Evolutionary conservation across 805 yeast species (phyloP), one percentile per base, ranked within the genome.

Genomic region (Candida anglica): DNA sequence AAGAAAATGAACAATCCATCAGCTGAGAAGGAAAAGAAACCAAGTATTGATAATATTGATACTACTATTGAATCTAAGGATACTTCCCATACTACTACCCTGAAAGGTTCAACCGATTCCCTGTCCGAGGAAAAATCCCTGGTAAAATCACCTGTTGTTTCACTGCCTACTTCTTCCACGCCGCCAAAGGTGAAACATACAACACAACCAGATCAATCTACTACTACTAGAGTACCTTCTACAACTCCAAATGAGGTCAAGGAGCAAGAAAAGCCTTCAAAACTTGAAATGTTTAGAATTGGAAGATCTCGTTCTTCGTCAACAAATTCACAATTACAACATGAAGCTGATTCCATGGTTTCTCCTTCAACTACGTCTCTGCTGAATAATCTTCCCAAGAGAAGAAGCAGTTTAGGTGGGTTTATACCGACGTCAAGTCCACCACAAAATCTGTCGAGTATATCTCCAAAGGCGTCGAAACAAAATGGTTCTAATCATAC

Each of bases 1-100:
- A 73, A 71, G 43, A 70, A 66, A 43, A 52, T 58, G 58, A 58
- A 51, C 32, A 36, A 25, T 17, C n/a, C n/a, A 28, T 34, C 32
- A 21, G 32, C 26, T 6, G 41, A 44, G 15, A 39, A 33, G 27
- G 38, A 34, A 6, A 30, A 24, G 19, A 21, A 19, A 5, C 20
- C 19, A 11, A n/a, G 28, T 20, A 20, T 10, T 20, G 9, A 20
- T 41, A 20, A 20, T 10, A 20, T 7, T 20, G 10, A 20, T 20
- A 20, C 22, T 20, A 20, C 22, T 20, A 10, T 20, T 20, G 22
- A 7, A 20, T 7, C n/a, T n/a, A 20, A 20, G 22, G 22, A 20
- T 20, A 20, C 7, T 20, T 28, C 10, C 6, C 5, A 15, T n/a
- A n/a, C n/a, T n/a, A n/a, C n/a, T n/a, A n/a, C n/a, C n/a, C n/a